A percentile compares a stretch with the other conserved stretches of the same genome.
Evolutionary conservation across 805 yeast species (phyloP).

Genomic region (Wickerhamomyces queroliae): DNA sequence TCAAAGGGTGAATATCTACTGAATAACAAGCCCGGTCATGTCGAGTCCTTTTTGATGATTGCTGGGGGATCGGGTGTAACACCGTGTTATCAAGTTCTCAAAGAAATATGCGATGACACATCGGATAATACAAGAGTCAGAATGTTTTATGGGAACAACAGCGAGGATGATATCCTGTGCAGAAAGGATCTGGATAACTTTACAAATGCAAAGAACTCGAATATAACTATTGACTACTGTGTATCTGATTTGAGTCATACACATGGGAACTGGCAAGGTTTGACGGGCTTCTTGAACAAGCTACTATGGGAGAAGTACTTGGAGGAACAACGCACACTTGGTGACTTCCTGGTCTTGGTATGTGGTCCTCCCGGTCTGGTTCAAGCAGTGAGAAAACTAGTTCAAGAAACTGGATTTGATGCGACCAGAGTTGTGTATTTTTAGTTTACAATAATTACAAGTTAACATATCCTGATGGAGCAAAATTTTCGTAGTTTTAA

Average conservation of each 20-base stretch:
- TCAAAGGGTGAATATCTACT: slow-evolving; percentile 43
- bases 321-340: slow-evolving; percentile 41
- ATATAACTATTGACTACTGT: slow-evolving; percentile 52
- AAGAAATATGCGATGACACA: slow-evolving; percentile 58
- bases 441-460: slow-evolving; percentile 1
- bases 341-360: slow-evolving; percentile 45
- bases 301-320: slow-evolving; percentile 45
- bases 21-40: slow-evolving; percentile 31
- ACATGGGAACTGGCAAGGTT: slow-evolving; percentile 41
- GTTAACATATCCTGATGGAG: too few relatives aligned
- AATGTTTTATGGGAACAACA: slow-evolving; percentile 62
- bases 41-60: slow-evolving; percentile 38
- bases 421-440: slow-evolving; percentile 17
- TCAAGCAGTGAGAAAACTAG: slow-evolving; percentile 37
- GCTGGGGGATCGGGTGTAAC: slow-evolving; percentile 88
- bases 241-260: slow-evolving; percentile 37
- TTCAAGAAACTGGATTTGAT: slow-evolving; percentile 47
- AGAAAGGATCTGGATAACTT: slow-evolving; percentile 66
- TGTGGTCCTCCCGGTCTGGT: slow-evolving; percentile 77
- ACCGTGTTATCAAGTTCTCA: slow-evolving; percentile 75
- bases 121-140: slow-evolving; percentile 53
- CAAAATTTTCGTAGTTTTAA: too few relatives aligned
- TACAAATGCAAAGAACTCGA: slow-evolving; percentile 47
- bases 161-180: slow-evolving; percentile 65
- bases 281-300: slow-evolving; percentile 48